These are phyloP conservation scores for Juglanconis oblonga DNA, from an alignment of 2,329 filamentous ascomycete species.

Conservation along the genomic window DNA sequence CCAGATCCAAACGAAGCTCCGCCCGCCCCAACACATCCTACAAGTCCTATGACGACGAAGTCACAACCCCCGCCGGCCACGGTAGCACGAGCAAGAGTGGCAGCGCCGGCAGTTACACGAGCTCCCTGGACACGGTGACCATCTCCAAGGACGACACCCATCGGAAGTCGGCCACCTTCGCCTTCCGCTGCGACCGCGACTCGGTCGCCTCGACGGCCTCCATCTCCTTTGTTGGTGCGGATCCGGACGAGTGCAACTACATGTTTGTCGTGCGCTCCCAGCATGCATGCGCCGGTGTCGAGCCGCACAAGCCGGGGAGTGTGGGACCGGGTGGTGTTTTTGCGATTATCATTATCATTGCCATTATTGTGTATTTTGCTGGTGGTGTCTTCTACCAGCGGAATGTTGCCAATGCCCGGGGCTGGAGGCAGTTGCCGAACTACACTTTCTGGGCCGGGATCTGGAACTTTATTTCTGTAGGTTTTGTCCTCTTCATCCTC, in stretches of 20 bases:
- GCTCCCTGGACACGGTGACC: conserved; percentile 21
- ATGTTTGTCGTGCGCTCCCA: conserved; percentile 89
- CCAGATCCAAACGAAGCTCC: conserved; percentile 27
- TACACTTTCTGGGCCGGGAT: conserved; percentile 90
- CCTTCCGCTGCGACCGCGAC: conserved; percentile 88
- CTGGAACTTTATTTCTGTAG: conserved; percentile 77
- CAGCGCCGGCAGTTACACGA: conserved; percentile 7
- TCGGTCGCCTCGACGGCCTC: conserved; percentile 64
- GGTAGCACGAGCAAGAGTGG: conserved; percentile 16
- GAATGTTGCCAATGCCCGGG: conserved; percentile 88
- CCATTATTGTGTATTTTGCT: conserved; percentile 82
- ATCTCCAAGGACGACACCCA: conserved; percentile 36
- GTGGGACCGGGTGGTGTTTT: conserved; percentile 75
- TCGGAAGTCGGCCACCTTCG: conserved; percentile 81
- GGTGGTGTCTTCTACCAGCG: conserved; percentile 95
- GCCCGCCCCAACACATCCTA: conserved; percentile 26
- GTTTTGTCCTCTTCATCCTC: conserved; percentile 19
- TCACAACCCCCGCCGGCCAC: conserved; percentile 30
- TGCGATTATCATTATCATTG: conserved; percentile 74
- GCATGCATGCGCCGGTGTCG: conserved; percentile 70
- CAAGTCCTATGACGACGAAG: conserved; percentile 26
- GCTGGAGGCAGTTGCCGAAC: conserved; percentile 94
- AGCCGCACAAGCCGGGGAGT: conserved; percentile 70
- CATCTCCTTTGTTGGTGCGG: conserved; percentile 77
- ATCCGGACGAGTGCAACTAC: conserved; percentile 89